Base-by-base conservation (phyloP, 331 rosid species). In the Rosa hybrid region DNA sequence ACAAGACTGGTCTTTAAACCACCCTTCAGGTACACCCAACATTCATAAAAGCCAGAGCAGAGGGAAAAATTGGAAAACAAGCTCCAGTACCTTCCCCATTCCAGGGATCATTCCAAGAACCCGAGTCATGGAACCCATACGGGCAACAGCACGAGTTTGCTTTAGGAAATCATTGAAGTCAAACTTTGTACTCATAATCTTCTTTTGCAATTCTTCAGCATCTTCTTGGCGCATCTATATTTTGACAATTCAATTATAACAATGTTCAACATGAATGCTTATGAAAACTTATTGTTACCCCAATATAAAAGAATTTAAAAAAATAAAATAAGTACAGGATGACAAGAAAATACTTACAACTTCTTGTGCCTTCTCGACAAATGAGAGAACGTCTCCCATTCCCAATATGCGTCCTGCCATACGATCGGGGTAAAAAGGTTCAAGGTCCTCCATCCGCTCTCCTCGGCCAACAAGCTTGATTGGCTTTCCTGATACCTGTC, bases 81-180 rank as follows among this genome's bases (percentile, higher is more conserved):
- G 81, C 76, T 68, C 82, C 73, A 89, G 77, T 86, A 96, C 99
- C 97, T 96, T 96, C 21, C 92, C 93, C 99, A 96, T 93, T 39
- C 99, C 99, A 82, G 99, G 99, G 88, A 96, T 93, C 99, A 96
- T 96, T 87, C 99, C 98, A 76, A 96, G 77, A 86, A 96, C 98
- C 78, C 99, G 98, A 71, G 95, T 88, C 87, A 96, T 89, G 21
- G 99, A 91, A 78, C 99, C 99, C 99, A 96, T 96, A 56, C 86
- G 87, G 53, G 99, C 97, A 81, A 96, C 92, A 68, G 98, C 84
- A 77, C 98, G 97, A 45, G 98, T 96, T 93, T 96, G 97, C 90
- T 96, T 96, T 30, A 96, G 87, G 81, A 93, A 93, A 87, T 96
- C 99, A 13, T 96, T 96, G 81, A 96, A 96, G 88, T 96, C 97